phyloP scores from a whole-genome alignment of 2,329 filamentous ascomycete genomes.

The Hypoxylon rubiginosum region DNA sequence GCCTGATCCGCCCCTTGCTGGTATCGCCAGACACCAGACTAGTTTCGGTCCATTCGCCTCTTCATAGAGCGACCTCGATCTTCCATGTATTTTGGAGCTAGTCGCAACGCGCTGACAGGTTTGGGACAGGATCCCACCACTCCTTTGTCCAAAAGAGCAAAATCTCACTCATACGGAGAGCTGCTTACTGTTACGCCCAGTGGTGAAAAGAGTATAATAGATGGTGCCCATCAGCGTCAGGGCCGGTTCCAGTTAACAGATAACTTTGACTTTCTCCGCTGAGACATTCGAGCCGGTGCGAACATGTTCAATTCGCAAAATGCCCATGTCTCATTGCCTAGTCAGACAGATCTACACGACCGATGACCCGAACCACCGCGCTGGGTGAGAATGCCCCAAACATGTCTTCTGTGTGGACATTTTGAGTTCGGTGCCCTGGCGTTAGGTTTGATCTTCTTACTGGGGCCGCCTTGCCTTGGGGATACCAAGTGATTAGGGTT shows the following conservation, averaged over 20 bases:
- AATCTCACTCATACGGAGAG: constrained; percentile 19
- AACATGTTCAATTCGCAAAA: neutral
- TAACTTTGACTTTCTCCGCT: constrained; percentile 8
- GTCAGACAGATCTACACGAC: constrained; percentile 9
- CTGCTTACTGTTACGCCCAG: constrained; percentile 36
- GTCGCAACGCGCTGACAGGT: no score
- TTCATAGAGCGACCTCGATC: constrained; percentile 9
- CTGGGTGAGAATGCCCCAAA: constrained; percentile 9
- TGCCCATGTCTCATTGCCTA: constrained; percentile 2
- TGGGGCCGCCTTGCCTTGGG: constrained; percentile 4
- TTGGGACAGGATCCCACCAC: constrained; percentile 24
- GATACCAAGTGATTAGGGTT: constrained; percentile 4
- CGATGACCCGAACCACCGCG: constrained; percentile 4
- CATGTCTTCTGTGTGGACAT: constrained; percentile 21
- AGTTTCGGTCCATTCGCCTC: neutral
- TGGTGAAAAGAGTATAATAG: constrained; percentile 28
- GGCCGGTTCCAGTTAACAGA: neutral
- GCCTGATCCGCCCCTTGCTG: constrained; percentile 16
- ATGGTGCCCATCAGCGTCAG: constrained; percentile 2
- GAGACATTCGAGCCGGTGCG: neutral
- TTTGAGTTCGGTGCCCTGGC: constrained; percentile 15
- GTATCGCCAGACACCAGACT: constrained; percentile 9
- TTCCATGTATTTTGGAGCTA: constrained; percentile 14
- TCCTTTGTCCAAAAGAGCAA: constrained; percentile 20
- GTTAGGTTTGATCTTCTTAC: constrained; percentile 26